phyloP scores from a whole-genome alignment of 768 basidiomycete genomes.

The Mycena polygramma region DNA sequence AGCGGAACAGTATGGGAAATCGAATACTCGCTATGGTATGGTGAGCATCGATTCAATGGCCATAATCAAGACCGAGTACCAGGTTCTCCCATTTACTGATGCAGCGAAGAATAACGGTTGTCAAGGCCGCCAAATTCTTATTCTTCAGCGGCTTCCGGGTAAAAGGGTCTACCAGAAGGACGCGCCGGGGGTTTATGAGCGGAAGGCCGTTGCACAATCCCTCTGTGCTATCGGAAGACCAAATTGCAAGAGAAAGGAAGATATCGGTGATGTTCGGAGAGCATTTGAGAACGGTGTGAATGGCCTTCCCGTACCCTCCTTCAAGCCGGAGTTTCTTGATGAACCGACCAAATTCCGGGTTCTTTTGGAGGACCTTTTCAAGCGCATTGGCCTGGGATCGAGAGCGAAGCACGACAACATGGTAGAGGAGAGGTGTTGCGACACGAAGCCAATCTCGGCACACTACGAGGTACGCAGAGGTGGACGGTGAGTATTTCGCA shows the following conservation, averaged over 20 bases:
- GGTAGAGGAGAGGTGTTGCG: constrained; percentile 39
- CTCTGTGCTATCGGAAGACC: neutral
- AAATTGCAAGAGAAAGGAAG: constrained; percentile 8
- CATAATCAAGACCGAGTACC: neutral
- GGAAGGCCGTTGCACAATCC: constrained; percentile 14
- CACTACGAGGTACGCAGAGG: constrained; percentile 35
- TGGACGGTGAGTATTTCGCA: constrained; percentile 15
- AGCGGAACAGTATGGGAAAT: constrained; percentile 3
- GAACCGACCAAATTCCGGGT: constrained; percentile 15
- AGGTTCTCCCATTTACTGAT: neutral
- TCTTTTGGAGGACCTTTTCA: neutral
- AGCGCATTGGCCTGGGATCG: neutral
- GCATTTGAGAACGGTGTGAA: constrained; percentile 14
- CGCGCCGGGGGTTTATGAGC: constrained; percentile 8
- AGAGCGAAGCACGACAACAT: constrained; percentile 38
- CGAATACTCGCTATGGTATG: neutral
- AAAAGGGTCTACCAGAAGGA: constrained; percentile 2
- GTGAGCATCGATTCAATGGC: neutral
- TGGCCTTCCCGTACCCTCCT: constrained; percentile 32
- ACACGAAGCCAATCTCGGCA: constrained; percentile 44
- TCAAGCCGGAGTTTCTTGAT: constrained; percentile 27
- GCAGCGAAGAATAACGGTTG: neutral
- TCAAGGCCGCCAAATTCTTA: neutral
- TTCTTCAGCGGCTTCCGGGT: neutral
- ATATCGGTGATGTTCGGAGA: constrained; percentile 5